phyloP scores from a whole-genome alignment of 257 asterid genomes.

The Solanum megistacrolobum region DNA sequence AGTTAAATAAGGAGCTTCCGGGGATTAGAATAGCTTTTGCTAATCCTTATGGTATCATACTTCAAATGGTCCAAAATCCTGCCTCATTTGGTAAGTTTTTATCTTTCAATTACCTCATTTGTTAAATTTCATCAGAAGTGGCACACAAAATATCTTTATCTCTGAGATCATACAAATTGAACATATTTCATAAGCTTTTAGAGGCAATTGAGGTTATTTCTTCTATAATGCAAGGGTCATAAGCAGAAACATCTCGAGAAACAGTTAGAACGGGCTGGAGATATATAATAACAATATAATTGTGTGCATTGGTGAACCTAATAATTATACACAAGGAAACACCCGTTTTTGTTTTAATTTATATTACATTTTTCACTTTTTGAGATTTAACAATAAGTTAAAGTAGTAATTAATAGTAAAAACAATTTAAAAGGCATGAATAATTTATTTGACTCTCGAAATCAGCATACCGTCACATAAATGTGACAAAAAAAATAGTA shows the following conservation, averaged over 20 bases:
- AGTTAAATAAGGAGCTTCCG: slow-evolving; percentile 41
- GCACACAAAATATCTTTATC: background rate
- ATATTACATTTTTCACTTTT: background rate
- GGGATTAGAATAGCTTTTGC: slow-evolving; percentile 52
- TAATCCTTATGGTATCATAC: slow-evolving; percentile 36
- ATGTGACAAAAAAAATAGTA: background rate
- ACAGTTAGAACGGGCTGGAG: rapidly evolving
- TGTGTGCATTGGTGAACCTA: background rate
- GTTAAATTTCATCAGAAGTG: no score
- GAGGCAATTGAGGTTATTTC: background rate
- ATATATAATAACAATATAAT: no score
- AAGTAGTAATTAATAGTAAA: background rate
- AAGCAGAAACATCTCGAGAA: no score
- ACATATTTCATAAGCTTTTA: background rate
- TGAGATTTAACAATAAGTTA: no score
- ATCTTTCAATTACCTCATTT: background rate
- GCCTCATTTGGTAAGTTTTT: slow-evolving; percentile 45
- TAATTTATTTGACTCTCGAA: no score
- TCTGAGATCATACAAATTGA: background rate
- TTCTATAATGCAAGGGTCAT: background rate
- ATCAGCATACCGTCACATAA: background rate
- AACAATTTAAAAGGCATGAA: no score
- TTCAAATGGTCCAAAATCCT: slow-evolving; percentile 53
- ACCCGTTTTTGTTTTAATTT: background rate
- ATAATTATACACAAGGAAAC: no score